Percentiles rank a stretch among this genome's conserved stretches.
Conservation (phyloP, 208 protist genomes). For the Naegleria lovaniensis region DNA sequence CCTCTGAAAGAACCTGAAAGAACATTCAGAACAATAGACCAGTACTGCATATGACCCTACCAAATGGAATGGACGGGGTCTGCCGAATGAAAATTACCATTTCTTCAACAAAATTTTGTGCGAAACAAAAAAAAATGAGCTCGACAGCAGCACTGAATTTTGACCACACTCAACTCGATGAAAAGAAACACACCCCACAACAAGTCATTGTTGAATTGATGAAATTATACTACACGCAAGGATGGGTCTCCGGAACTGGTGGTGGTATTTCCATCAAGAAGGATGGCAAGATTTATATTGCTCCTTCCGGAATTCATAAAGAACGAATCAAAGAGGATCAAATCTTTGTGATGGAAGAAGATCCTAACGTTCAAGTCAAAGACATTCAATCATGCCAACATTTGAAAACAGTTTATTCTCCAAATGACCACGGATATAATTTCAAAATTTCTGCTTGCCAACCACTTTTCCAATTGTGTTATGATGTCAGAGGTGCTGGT, state of each 20-base stretch:
- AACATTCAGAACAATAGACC: too few relatives aligned
- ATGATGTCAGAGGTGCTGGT: conserved; percentile 66
- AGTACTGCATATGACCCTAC: too few relatives aligned
- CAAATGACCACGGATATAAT: conserved; percentile 33
- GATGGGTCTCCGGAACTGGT: conserved; percentile 66
- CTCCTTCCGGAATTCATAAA: conserved; percentile 87
- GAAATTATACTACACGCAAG: neutral
- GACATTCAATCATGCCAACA: neutral
- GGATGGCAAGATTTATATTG: conserved; percentile 72
- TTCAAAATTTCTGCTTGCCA: conserved; percentile 81
- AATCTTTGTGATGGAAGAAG: conserved; percentile 75
- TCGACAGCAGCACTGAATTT: too few relatives aligned
- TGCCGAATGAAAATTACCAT: too few relatives aligned
- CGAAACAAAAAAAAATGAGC: too few relatives aligned
- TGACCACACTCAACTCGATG: neutral
- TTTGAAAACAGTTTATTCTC: conserved; percentile 42
- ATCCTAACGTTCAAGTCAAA: conserved; percentile 25
- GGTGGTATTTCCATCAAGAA: conserved; percentile 78
- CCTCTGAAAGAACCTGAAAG: too few relatives aligned
- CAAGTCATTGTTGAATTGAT: conserved; percentile 8
- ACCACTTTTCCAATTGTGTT: conserved; percentile 86
- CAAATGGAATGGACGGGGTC: too few relatives aligned
- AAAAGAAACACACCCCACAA: neutral
- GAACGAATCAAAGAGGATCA: conserved; percentile 78
- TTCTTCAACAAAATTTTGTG: too few relatives aligned